A percentile compares a stretch with the other conserved stretches of the same genome.
These are phyloP conservation scores for Isatis tinctoria DNA, from an alignment of 345 rosid genomes.

Conservation along the genomic window DNA sequence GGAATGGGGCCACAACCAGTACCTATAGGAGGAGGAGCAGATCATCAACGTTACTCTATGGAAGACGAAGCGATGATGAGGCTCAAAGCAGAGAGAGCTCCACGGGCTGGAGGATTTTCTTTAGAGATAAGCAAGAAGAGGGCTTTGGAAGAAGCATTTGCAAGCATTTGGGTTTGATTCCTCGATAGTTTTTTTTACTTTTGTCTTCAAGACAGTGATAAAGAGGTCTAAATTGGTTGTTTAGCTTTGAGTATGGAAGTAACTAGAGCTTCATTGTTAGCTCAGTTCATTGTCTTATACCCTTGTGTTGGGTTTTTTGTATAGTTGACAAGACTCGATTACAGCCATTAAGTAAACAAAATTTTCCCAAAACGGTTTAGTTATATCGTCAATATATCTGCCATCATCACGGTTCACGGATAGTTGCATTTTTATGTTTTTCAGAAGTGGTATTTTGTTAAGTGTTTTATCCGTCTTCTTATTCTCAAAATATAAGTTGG, in stretches of 20 bases:
- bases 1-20: slow-evolving; percentile 81
- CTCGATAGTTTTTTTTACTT: background rate
- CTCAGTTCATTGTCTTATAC: background rate
- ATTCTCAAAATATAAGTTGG: background rate
- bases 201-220: background rate
- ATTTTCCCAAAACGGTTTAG: background rate
- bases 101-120: slow-evolving; percentile 87
- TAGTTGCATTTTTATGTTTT: background rate
- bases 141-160: slow-evolving; percentile 90
- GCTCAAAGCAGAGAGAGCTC: slow-evolving; percentile 73
- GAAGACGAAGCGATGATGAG: slow-evolving; percentile 72
- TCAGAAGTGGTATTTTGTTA: background rate
- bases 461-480: background rate
- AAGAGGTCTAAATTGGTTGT: background rate
- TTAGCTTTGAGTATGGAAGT: background rate
- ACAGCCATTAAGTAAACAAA: background rate
- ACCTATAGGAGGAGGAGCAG: slow-evolving; percentile 50
- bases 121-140: slow-evolving; percentile 78
- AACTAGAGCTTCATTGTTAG: background rate
- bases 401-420: too few species aligned
- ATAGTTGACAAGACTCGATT: slow-evolving; percentile 13
- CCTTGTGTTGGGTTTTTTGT: background rate
- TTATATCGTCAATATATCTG: too few species aligned
- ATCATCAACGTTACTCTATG: slow-evolving; percentile 48
- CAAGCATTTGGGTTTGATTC: slow-evolving; percentile 73